Base-by-base conservation (phyloP, 2,329 filamentous ascomycete genomes). In the Fusarium decemcellulare region DNA sequence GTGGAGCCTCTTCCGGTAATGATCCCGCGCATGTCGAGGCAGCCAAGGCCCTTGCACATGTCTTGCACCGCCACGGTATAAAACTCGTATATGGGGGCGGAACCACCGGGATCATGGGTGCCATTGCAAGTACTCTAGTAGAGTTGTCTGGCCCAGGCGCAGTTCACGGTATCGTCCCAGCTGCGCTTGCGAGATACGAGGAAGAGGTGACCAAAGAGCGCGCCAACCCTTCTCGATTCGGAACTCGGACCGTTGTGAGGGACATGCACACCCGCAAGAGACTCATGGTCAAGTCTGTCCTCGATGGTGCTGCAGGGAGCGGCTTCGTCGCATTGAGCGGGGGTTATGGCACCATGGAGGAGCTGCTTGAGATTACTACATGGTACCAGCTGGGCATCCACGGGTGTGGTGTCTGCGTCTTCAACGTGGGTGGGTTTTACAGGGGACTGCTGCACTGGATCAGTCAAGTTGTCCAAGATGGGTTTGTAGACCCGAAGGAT, bases 301-400 rank as follows among this genome's bases (percentile, higher is more conserved):
- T 53, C 6, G 37, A 43, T 16, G 51, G 51, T 4, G 23, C 37
- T 43, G 37, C 37, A 11, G 51, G 51, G 9, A 53, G 51, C 9
- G 51, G 51, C 18, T 53, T 53, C 27, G 36, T 53, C 23, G 51
- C 51, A 16, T 32, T 53, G 23, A 53, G 51, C 14, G 51, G 51
- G 6, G 51, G 51, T 7, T 53, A 53, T 12, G 51, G 51, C 4
- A 53, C 51, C 11, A 53, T 53, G 51, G 51, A 53, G 51, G 51
- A 53, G 14, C 51, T 53, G 37, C 51, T 53, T 23, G 51, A 53
- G 51, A 32, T 53, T 30, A 53, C 51, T 7, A 53, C 51, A 2
- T 53, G 51, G 51, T 53, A 53, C 27, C 51, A 53, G 51, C 36
- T 53, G 23, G 51, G 51, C 23, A 53, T 53, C n/a, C 51, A 53